phyloP scores from a whole-genome alignment of 2,329 filamentous ascomycete species.

The Xylariaceae sp. region DNA sequence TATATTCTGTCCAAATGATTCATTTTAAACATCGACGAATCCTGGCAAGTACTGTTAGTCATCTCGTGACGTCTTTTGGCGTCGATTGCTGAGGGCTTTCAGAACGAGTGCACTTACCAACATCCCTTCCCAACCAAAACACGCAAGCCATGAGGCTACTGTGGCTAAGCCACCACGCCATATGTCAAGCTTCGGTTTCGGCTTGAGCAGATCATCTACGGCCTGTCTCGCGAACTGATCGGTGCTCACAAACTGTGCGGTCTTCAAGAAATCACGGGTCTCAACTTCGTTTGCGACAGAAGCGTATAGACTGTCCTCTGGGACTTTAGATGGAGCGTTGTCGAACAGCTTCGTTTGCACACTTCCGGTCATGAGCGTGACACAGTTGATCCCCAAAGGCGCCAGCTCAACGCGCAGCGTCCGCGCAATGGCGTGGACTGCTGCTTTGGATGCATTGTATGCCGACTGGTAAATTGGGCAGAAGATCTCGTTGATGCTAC shows the following conservation, averaged over 20 bases:
- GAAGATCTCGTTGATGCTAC: conserved; percentile 29
- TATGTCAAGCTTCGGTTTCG: conserved; percentile 22
- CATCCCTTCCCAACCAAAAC: conserved; percentile 31
- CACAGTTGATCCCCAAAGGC: conserved; percentile 29
- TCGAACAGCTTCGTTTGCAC: conserved; percentile 27
- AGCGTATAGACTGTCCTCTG: conserved; percentile 27
- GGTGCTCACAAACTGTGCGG: conserved; percentile 21
- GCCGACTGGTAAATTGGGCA: conserved; percentile 27
- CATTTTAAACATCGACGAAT: conserved; percentile 19
- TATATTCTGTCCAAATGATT: conserved; percentile 19
- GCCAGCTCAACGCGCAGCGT: conserved; percentile 30
- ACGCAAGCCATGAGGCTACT: conserved; percentile 25
- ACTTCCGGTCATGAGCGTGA: conserved; percentile 29
- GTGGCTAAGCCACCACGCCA: conserved; percentile 28
- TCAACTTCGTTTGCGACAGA: conserved; percentile 24
- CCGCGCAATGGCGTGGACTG: conserved; percentile 21
- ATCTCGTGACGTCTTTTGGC: neutral
- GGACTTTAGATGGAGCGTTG: conserved; percentile 25
- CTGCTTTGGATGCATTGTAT: conserved; percentile 32
- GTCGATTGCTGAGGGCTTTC: neutral
- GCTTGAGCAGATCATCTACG: conserved; percentile 25
- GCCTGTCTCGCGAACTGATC: conserved; percentile 28
- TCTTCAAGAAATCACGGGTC: conserved; percentile 24
- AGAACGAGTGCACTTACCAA: conserved; percentile 21
- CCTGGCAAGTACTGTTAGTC: conserved; percentile 15